Percentiles rank a stretch among this genome's conserved stretches.
Conservation (phyloP, 2,329 filamentous ascomycete species). For the Periconia sp. region DNA sequence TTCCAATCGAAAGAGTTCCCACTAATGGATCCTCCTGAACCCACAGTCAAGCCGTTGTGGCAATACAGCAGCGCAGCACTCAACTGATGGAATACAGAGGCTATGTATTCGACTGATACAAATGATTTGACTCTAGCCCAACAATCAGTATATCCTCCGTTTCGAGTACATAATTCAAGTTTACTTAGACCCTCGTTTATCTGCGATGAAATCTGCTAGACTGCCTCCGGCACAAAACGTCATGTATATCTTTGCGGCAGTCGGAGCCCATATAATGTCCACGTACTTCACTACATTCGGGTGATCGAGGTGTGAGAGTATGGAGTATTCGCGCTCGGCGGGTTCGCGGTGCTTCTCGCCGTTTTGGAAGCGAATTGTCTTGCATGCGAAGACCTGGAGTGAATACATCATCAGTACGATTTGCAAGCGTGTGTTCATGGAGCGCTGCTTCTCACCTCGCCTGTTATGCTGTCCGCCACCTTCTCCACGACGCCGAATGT, state of each 20-base stretch:
- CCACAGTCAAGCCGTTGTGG: not conserved
- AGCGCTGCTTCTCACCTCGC: too few species aligned
- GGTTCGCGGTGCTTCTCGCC: not conserved
- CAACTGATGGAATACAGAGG: not conserved
- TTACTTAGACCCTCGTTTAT: not conserved
- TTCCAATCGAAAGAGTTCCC: not conserved
- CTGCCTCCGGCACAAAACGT: not conserved
- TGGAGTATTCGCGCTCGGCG: not conserved
- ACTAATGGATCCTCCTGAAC: not conserved
- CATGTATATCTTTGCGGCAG: not conserved
- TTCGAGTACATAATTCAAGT: not conserved
- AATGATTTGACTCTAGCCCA: too few species aligned
- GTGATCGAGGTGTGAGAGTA: not conserved
- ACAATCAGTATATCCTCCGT: too few species aligned
- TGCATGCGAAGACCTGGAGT: not conserved
- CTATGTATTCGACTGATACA: not conserved
- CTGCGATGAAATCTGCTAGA: not conserved
- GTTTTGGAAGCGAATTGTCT: not conserved
- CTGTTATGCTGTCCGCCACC: not conserved
- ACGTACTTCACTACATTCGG: not conserved
- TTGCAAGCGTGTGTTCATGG: too few species aligned
- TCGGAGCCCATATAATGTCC: not conserved
- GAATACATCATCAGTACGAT: too few species aligned
- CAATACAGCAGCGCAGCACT: not conserved
- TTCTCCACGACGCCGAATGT: not conserved